These are phyloP conservation scores for Phytophthora pluvialis DNA, from an alignment of 352 stramenopile species.

Conservation along the genomic window DNA sequence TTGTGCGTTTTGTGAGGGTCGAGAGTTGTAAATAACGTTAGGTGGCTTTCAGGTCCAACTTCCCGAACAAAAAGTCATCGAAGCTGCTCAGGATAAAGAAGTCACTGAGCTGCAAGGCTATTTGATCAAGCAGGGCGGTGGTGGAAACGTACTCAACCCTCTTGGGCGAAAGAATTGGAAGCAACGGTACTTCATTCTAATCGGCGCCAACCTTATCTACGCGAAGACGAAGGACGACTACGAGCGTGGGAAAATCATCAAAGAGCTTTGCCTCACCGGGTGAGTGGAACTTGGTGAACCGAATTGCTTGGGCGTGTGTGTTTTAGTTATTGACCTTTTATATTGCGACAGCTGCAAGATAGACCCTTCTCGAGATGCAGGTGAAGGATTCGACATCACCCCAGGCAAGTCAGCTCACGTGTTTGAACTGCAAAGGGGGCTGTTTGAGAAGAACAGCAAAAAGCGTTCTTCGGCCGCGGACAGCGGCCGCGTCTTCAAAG, in stretches of 20 bases:
- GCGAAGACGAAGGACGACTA: conserved; percentile 90
- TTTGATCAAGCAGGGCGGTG: conserved; percentile 86
- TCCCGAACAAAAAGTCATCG: conserved; percentile 79
- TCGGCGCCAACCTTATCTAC: conserved; percentile 74
- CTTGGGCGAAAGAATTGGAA: conserved; percentile 90
- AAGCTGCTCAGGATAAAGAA: conserved; percentile 75
- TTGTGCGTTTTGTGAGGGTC: background rate
- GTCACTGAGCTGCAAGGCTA: conserved; percentile 80
- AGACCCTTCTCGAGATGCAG: conserved; percentile 74
- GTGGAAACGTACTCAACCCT: conserved; percentile 77
- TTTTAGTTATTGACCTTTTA: background rate
- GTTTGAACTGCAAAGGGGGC: conserved; percentile 72
- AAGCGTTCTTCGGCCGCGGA: conserved; percentile 76
- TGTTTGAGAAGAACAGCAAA: conserved; percentile 86
- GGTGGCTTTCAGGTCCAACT: conserved; percentile 60
- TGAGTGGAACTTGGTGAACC: conserved; percentile 27
- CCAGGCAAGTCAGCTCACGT: conserved; percentile 72
- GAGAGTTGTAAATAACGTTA: background rate
- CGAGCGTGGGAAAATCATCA: conserved; percentile 87
- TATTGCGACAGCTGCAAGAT: conserved; percentile 56
- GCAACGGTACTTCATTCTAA: conserved; percentile 88
- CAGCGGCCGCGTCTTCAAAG: conserved; percentile 80
- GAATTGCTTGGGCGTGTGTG: background rate
- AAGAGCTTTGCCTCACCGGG: conserved; percentile 82
- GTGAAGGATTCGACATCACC: conserved; percentile 87